Percentiles rank a stretch among this genome's conserved stretches.
These are phyloP conservation scores for Colletotrichum incanum DNA, from an alignment of 2,329 filamentous ascomycete genomes.

Conservation along the genomic window DNA sequence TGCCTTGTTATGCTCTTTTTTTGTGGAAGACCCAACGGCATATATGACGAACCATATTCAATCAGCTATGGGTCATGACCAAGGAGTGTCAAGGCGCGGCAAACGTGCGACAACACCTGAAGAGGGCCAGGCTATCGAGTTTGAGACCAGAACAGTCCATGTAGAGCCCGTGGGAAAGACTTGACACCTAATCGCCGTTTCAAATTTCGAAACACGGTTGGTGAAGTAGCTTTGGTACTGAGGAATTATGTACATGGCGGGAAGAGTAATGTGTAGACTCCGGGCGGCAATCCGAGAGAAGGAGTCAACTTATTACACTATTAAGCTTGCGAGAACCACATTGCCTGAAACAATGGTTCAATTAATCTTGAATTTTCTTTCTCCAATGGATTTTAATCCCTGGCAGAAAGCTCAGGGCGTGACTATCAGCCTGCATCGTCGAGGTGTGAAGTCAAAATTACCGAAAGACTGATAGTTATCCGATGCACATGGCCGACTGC, in stretches of 20 bases:
- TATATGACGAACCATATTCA: conserved; percentile 45
- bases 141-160: conserved; percentile 20
- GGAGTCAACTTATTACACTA: background rate
- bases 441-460: background rate
- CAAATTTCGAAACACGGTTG: background rate
- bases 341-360: fast-evolving
- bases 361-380: background rate
- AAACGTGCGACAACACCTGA: background rate
- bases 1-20: conserved; percentile 25
- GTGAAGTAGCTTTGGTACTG: background rate
- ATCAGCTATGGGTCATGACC: conserved; percentile 37
- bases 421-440: background rate
- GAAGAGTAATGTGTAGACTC: background rate
- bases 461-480: background rate
- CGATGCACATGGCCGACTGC: background rate
- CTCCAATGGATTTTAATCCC: background rate
- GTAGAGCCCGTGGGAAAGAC: conserved; percentile 12
- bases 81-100: background rate
- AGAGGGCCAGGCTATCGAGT: conserved; percentile 26
- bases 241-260: background rate
- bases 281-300: background rate
- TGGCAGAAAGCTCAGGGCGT: background rate
- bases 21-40: conserved; percentile 37
- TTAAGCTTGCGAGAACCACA: too few species aligned
- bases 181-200: background rate